phyloP scores from a whole-genome alignment of 2,329 filamentous ascomycete genomes.

The Huntiella decipiens region DNA sequence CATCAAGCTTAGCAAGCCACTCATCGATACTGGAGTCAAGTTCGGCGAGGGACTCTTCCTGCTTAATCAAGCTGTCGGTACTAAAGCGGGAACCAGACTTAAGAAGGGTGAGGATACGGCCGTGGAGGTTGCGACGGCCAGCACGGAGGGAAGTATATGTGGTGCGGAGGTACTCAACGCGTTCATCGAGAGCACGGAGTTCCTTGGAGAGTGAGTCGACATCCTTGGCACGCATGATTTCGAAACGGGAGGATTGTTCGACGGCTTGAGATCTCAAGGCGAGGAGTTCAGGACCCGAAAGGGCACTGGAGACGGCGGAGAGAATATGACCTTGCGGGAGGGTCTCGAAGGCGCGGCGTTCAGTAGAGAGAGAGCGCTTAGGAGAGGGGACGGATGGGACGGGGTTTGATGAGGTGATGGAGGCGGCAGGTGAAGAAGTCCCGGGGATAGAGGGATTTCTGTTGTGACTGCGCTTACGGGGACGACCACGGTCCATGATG shows the following conservation, averaged over 20 bases:
- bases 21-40: constrained; percentile 63
- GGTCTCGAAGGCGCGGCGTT: constrained; percentile 38
- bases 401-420: constrained; percentile 14
- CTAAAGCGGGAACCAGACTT: constrained; percentile 54
- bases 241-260: constrained; percentile 42
- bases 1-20: constrained; percentile 63
- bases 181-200: constrained; percentile 55
- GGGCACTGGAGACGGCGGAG: constrained; percentile 28
- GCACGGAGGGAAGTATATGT: constrained; percentile 57
- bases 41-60: constrained; percentile 61
- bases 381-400: constrained; percentile 18
- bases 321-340: constrained; percentile 40
- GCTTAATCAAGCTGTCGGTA: constrained; percentile 55
- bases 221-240: constrained; percentile 42
- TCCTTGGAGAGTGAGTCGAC: constrained; percentile 52
- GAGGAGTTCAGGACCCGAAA: constrained; percentile 30
- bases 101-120: constrained; percentile 58
- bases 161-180: constrained; percentile 57
- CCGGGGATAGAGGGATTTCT: constrained; percentile 18
- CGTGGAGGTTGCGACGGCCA: constrained; percentile 59
- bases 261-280: constrained; percentile 40
- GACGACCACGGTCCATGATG: constrained; percentile 43
- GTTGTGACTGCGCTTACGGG: constrained; percentile 31
- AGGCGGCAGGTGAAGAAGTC: constrained; percentile 3
- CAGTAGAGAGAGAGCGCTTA: constrained; percentile 29